Conservation (phyloP, 805 yeast genomes). For the Candida endomychidarum region DNA sequence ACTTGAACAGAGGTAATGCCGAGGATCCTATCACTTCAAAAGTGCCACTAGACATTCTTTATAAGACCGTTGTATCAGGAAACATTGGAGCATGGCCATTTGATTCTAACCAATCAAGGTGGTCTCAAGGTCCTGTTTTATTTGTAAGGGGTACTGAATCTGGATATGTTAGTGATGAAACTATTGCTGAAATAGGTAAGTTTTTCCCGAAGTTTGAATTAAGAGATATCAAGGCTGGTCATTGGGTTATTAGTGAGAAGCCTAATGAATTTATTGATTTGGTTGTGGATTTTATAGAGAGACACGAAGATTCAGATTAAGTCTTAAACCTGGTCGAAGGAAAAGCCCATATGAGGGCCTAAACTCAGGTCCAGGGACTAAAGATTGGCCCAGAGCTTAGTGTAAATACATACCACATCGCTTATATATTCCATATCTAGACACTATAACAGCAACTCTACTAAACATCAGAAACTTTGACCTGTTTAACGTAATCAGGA, state of each 20-base stretch:
- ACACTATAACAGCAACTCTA: background rate
- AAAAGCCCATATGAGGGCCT: too few relatives aligned
- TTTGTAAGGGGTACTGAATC: conserved; percentile 80
- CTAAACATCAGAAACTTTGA: conserved; percentile 25
- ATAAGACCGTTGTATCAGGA: conserved; percentile 62
- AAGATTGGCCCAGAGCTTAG: too few relatives aligned
- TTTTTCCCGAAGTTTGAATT: conserved; percentile 79
- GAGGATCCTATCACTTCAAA: conserved; percentile 47
- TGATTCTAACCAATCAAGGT: conserved; percentile 51
- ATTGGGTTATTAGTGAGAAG: conserved; percentile 89
- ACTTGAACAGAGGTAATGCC: conserved; percentile 49
- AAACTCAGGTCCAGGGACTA: background rate
- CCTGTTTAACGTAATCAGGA: conserved; percentile 35
- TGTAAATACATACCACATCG: too few relatives aligned
- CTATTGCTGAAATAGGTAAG: conserved; percentile 65
- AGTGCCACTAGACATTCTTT: conserved; percentile 72
- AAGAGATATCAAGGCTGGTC: conserved; percentile 80
- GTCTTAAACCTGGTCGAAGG: too few relatives aligned
- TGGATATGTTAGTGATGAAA: conserved; percentile 79
- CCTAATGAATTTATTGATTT: conserved; percentile 70
- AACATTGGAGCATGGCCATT: conserved; percentile 77
- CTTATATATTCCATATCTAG: too few relatives aligned
- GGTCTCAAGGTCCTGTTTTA: conserved; percentile 64
- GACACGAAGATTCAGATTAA: conserved; percentile 39
- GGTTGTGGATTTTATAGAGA: conserved; percentile 62